Percentiles rank a stretch among this genome's conserved stretches.
Conservation (phyloP, 345 rosid species). For the Heritiera littoralis region DNA sequence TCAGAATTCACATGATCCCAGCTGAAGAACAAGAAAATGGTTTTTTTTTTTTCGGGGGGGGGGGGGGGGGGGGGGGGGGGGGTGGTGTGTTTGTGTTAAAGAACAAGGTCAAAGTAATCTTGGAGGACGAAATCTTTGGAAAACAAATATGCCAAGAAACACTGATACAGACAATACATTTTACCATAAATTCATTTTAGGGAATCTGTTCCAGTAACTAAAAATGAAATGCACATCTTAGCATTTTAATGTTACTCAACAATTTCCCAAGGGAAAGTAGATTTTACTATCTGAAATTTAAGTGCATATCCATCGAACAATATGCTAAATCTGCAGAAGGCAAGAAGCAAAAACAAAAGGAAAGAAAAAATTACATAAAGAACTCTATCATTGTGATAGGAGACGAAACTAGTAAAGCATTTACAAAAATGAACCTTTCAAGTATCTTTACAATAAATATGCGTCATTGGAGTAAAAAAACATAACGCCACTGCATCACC, state of each 20-base stretch:
- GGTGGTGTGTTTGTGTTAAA: too few species aligned
- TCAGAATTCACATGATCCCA: neutral
- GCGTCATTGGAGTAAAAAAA: slow-evolving; percentile 2
- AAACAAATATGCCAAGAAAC: neutral
- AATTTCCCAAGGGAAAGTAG: neutral
- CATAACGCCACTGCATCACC: neutral
- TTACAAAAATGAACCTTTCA: neutral
- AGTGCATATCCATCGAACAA: neutral
- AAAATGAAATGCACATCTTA: neutral
- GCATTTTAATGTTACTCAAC: neutral
- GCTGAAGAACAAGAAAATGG: neutral
- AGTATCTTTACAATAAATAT: slow-evolving; percentile 8
- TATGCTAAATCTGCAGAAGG: neutral
- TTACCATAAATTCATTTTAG: neutral
- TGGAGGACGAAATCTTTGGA: neutral
- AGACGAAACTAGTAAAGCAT: neutral
- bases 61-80: too few species aligned
- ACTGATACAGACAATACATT: neutral
- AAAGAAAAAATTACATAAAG: neutral
- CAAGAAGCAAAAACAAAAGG: neutral
- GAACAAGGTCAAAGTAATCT: neutral
- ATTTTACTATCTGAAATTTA: neutral
- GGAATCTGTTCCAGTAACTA: neutral
- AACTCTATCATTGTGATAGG: neutral
- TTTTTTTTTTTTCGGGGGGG: neutral